Percentiles rank a stretch among this genome's conserved stretches.
Evolutionary conservation across 805 yeast species (phyloP).

Genomic region (Zygosaccharomyces lentus): DNA sequence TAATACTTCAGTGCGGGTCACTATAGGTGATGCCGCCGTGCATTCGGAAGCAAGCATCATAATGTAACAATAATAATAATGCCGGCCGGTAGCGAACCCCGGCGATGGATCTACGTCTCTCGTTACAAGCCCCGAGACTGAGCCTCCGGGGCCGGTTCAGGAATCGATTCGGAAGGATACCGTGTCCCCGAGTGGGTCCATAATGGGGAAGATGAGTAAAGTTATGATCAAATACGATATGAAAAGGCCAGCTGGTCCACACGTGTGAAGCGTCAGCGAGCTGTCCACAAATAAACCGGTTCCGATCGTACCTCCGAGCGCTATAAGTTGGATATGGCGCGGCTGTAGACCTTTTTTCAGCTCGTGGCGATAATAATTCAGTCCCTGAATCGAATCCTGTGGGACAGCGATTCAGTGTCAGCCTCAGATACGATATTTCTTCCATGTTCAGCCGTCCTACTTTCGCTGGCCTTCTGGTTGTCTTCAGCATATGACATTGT

Average conservation of each 20-base stretch:
- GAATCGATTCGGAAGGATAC: slow-evolving; percentile 57
- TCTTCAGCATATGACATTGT: no score
- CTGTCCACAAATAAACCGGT: slow-evolving; percentile 79
- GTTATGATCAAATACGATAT: slow-evolving; percentile 61
- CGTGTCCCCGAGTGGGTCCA: slow-evolving; percentile 64
- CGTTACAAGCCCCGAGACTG: slow-evolving; percentile 53
- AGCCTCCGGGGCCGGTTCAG: slow-evolving; percentile 44
- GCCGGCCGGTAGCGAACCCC: slow-evolving; percentile 62
- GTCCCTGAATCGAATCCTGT: no score
- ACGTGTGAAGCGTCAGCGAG: slow-evolving; percentile 54
- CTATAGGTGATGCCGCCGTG: slow-evolving; percentile 62
- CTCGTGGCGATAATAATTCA: no score
- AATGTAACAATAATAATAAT: slow-evolving; percentile 46
- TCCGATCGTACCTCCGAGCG: slow-evolving; percentile 80
- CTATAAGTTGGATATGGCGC: slow-evolving; percentile 76
- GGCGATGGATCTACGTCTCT: slow-evolving; percentile 56
- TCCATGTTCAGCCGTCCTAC: no score
- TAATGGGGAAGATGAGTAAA: slow-evolving; percentile 58
- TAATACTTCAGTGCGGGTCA: slow-evolving; percentile 52
- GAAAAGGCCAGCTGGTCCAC: slow-evolving; percentile 71
- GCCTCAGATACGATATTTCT: no score
- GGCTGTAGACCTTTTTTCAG: no score
- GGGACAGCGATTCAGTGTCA: no score
- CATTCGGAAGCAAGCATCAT: slow-evolving; percentile 55
- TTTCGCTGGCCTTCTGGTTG: no score